Base-by-base conservation (phyloP, 106 monocot species). In the Triglochin maritima region DNA sequence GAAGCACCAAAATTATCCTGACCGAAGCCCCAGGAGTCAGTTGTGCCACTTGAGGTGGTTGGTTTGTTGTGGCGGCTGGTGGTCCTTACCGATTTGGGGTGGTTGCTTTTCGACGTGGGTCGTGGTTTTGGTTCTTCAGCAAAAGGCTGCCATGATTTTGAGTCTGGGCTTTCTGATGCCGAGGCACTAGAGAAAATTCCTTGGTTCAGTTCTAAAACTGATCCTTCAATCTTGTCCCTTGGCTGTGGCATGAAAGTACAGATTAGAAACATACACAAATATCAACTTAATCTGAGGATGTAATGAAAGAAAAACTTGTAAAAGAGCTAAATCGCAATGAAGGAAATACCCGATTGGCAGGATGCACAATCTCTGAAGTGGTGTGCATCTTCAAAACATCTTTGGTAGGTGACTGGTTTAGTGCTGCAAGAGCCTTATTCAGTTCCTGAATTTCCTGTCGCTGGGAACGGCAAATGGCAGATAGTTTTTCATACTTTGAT, bases 391-490 rank as follows among this genome's bases (percentile, higher is more conserved):
- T 79, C 0, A 67, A 46, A 9, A 42, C 64, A 55, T 80, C 83
- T 62, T 89, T 84, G 47, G 29, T 60, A 69, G 69, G 29, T 2
- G 80, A 66, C 42, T 67, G 50, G 46, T 64, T 75, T 53, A 72
- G 47, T 13, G 70, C 48, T 64, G 76, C 68, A 56, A 84, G 56
- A 2, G 78, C 16, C 9, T 72, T 71, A 68, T 98, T 99, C 70
- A 99, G 72, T 59, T 92, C 98, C 57, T 92, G 88, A 50, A 99
- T 82, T 71, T 99, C 98, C 73, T 86, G 82, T 55, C 92, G 75
- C 70, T 99, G 98, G 56, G 92, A 89, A 44, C 87, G 80, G 72
- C 98, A 99, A 53, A 99, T 92, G 67, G 88, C 79, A 58, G 86
- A 84, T 5, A 99, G 70, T 66, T 92, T 99, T 56, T 99, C 98